These are phyloP conservation scores for Lagerstroemia speciosa DNA, from an alignment of 345 rosid species.

Conservation along the genomic window DNA sequence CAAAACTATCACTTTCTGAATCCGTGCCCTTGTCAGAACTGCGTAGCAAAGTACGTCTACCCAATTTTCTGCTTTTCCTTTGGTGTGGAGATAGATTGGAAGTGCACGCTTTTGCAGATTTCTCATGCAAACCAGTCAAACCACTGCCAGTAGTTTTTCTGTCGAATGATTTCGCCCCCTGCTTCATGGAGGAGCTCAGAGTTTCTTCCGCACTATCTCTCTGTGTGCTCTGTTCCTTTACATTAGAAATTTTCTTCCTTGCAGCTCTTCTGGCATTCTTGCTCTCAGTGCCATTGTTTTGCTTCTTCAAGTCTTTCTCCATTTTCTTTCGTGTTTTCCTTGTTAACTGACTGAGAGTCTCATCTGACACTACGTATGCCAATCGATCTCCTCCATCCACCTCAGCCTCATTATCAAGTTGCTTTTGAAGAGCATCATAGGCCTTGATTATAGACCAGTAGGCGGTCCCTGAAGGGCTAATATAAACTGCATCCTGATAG, in stretches of 20 bases:
- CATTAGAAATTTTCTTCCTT: conserved; percentile 22
- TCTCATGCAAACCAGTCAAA: conserved; percentile 25
- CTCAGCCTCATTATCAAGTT: conserved; percentile 37
- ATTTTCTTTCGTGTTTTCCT: conserved; percentile 66
- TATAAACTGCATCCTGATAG: conserved; percentile 85
- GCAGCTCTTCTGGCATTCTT: conserved; percentile 26
- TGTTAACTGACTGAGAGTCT: conserved; percentile 53
- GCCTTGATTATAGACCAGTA: conserved; percentile 95
- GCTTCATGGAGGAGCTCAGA: conserved; percentile 52
- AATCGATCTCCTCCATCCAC: conserved; percentile 31
- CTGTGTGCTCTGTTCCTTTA: conserved; percentile 33
- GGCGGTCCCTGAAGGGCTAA: conserved; percentile 80
- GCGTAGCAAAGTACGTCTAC: conserved; percentile 74
- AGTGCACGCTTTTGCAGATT: not conserved
- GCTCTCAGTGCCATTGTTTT: conserved; percentile 30
- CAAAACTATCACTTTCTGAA: conserved; percentile 56
- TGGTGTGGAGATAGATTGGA: conserved; percentile 25
- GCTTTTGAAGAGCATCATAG: conserved; percentile 78
- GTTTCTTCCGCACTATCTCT: conserved; percentile 62
- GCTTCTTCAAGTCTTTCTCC: conserved; percentile 46
- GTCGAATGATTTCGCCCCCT: conserved; percentile 39
- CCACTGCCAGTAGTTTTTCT: conserved; percentile 26
- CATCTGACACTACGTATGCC: conserved; percentile 52
- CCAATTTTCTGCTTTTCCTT: conserved; percentile 65
- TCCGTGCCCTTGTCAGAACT: conserved; percentile 42